Base-by-base conservation (phyloP, 805 yeast genomes). In the Cyberlindnera maritima region DNA sequence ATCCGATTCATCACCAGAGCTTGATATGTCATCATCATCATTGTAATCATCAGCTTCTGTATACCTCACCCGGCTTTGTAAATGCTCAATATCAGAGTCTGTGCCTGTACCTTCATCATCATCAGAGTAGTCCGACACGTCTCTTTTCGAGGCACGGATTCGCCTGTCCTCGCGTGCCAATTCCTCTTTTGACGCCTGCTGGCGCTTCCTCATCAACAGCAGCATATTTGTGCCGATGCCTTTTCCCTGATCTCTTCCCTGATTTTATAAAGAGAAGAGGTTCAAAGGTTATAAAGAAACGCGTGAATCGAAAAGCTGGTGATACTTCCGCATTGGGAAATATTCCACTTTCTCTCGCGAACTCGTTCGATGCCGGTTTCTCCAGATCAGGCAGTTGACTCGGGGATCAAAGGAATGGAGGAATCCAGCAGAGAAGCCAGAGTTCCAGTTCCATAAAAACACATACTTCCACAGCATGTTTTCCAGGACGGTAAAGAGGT, bases 61-160 rank as follows among this genome's bases (percentile, higher is more conserved):
- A 14, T 36, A 40, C 37, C 35, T 34, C 32, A 39, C 42, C 18
- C 43, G 39, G 26, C 40, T 36, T 17, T 42, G 40, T 13, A 44
- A 31, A 21, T 33, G 28, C n/a, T 39, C 47, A 25, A 44, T 26
- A 19, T 44, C 47, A 14, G 33, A 33, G 37, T 40, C 41, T 3
- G 36, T 3, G 31, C 13, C 23, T 7, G n/a, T n/a, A n/a, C n/a
- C n/a, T n/a, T n/a, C n/a, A n/a, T 39, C 36, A 20, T 45, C 44
- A 29, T 38, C 38, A 32, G 45, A 42, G 33, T 25, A 34, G 19
- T 41, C 44, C 10, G 37, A 32, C 28, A 20, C 36, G 19, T 33
- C 31, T 10, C 33, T 29, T 15, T 13, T 36, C 21, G 21, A 19
- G 14, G 28, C n/a, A 29, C 44, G 15, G n/a, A 26, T 15, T 13